These are phyloP conservation scores for Lichtheimia hyalospora DNA, from an alignment of 371 early-diverging fungal species.

Conservation along the genomic window DNA sequence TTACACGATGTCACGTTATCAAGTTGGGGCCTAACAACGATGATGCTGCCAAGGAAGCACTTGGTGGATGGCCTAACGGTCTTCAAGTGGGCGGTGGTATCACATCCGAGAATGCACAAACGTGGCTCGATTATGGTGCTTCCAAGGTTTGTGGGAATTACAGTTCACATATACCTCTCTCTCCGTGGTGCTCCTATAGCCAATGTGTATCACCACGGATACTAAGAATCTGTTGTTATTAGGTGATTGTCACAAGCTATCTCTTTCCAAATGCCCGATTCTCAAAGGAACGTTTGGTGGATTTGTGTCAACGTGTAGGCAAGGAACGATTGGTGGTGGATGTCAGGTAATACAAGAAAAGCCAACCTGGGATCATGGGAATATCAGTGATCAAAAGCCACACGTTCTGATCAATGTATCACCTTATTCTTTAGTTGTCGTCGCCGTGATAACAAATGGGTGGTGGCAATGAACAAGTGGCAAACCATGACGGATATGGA, in stretches of 20 bases:
- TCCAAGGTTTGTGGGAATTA: conserved; percentile 54
- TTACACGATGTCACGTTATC: conserved; percentile 92
- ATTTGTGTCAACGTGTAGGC: conserved; percentile 67
- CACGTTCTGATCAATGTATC: background rate
- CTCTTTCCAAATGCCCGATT: conserved; percentile 85
- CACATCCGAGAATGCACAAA: conserved; percentile 76
- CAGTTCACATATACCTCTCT: no score
- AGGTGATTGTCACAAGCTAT: conserved; percentile 95
- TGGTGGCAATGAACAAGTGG: conserved; percentile 97
- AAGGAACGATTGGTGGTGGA: conserved; percentile 89
- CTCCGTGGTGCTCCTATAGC: no score
- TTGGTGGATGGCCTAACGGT: conserved; percentile 82
- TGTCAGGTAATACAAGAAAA: conserved; percentile 56
- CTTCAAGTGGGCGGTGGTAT: conserved; percentile 98
- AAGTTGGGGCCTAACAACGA: conserved; percentile 92
- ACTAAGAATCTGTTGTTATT: background rate
- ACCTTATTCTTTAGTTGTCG: conserved; percentile 71
- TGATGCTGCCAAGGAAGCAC: conserved; percentile 81
- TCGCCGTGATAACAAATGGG: conserved; percentile 71
- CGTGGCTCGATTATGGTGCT: conserved; percentile 89
- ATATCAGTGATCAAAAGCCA: no score
- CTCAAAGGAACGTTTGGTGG: conserved; percentile 61
- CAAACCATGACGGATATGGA: conserved; percentile 90
- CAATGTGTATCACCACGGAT: no score
- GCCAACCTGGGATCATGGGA: no score